Percentiles rank a stretch among this genome's conserved stretches.
Conservation (phyloP, 768 basidiomycete species). For the Sporobolomyces phaffii region DNA sequence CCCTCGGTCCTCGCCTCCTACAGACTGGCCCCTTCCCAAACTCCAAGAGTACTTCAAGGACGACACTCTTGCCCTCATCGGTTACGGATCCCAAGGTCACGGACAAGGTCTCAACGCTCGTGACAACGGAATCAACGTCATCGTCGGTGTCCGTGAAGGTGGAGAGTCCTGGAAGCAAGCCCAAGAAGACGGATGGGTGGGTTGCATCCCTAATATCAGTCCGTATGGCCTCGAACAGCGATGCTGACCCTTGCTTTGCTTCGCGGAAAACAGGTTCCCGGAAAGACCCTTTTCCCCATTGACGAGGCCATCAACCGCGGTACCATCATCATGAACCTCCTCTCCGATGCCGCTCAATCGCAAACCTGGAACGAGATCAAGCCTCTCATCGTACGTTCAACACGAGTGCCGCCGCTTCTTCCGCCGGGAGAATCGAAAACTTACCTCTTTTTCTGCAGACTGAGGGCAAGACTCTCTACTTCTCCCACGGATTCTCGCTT, state of each 20-base stretch:
- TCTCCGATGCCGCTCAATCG: constrained; percentile 98
- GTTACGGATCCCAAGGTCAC: constrained; percentile 90
- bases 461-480: constrained; percentile 99
- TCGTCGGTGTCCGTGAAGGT: constrained; percentile 93
- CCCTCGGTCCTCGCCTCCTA: constrained; percentile 48
- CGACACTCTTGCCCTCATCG: constrained; percentile 97
- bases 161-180: constrained; percentile 97
- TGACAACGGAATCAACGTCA: constrained; percentile 97
- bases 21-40: constrained; percentile 95
- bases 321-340: constrained; percentile 99
- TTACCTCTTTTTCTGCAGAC: constrained; percentile 49
- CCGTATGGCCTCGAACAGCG: neutral
- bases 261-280: constrained; percentile 90
- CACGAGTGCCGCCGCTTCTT: no score
- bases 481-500: constrained; percentile 98
- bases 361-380: constrained; percentile 83
- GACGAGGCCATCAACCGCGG: constrained; percentile 93
- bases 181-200: constrained; percentile 87
- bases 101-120: constrained; percentile 98
- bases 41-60: constrained; percentile 99
- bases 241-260: no score
- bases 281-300: constrained; percentile 95
- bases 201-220: constrained; percentile 38
- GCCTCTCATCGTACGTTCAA: constrained; percentile 71
- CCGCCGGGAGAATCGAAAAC: neutral